Conservation (phyloP, 768 basidiomycete species). For the Pseudohyphozyma bogoriensis region DNA sequence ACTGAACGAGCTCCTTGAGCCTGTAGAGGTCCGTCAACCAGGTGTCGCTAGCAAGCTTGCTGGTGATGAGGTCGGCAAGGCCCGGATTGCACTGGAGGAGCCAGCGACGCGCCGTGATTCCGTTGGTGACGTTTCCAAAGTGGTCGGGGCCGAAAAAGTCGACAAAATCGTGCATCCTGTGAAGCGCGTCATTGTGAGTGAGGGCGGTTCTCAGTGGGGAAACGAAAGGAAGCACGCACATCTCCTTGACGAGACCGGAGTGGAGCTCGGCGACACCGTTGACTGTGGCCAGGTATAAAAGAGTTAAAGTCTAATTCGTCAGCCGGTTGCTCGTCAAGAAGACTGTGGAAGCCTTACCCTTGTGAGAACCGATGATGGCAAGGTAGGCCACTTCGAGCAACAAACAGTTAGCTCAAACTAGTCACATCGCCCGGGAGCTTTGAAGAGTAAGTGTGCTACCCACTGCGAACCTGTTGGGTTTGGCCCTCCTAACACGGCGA, state of each 20-base stretch:
- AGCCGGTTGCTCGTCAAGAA: no score
- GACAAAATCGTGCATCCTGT: conserved; percentile 37
- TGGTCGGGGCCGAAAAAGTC: conserved; percentile 80
- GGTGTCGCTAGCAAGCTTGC: conserved; percentile 61
- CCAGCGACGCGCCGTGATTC: conserved; percentile 80
- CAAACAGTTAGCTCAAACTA: conserved; percentile 57
- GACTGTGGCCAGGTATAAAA: conserved; percentile 40
- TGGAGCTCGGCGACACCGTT: conserved; percentile 98
- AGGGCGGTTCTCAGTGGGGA: no score
- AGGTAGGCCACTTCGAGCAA: conserved; percentile 73
- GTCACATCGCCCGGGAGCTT: background rate
- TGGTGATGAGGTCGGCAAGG: conserved; percentile 72
- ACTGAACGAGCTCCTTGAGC: conserved; percentile 65
- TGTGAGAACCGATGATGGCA: conserved; percentile 74
- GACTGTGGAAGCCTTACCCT: conserved; percentile 29
- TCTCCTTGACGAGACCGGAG: conserved; percentile 64
- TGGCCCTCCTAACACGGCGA: conserved; percentile 78
- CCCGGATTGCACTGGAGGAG: conserved; percentile 81
- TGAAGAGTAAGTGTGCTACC: conserved; percentile 5
- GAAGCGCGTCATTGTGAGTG: background rate
- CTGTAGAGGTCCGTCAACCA: conserved; percentile 79
- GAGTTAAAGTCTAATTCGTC: no score
- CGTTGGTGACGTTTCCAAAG: conserved; percentile 63
- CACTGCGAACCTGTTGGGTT: conserved; percentile 62
- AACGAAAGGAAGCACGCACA: conserved; percentile 35